phyloP scores from a whole-genome alignment of 2,329 filamentous ascomycete genomes.

The Nakataea oryzae region DNA sequence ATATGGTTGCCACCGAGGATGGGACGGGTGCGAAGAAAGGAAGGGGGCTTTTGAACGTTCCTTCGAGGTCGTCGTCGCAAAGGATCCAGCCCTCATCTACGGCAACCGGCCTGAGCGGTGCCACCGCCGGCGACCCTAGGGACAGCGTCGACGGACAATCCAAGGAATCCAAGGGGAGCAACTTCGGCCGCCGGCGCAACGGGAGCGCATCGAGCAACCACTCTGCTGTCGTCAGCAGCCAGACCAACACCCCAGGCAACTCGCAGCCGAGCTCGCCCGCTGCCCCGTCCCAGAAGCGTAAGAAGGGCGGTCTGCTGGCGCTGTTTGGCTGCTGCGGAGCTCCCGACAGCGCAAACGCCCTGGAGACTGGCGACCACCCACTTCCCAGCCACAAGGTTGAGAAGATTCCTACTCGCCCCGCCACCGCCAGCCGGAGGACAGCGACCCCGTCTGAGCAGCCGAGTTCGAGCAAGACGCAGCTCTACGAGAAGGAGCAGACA shows the following conservation, averaged over 20 bases:
- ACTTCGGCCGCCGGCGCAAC: slow-evolving; percentile 52
- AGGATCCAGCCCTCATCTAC: slow-evolving; percentile 49
- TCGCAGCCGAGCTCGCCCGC: slow-evolving; percentile 42
- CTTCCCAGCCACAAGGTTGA: slow-evolving; percentile 45
- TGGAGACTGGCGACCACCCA: slow-evolving; percentile 43
- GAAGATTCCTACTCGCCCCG: slow-evolving; percentile 42
- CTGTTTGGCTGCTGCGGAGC: slow-evolving; percentile 59
- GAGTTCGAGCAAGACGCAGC: slow-evolving; percentile 25
- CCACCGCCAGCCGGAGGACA: slow-evolving; percentile 43
- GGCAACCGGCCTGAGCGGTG: slow-evolving; percentile 49
- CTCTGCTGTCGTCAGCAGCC: slow-evolving; percentile 42
- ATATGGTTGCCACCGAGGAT: slow-evolving; percentile 29
- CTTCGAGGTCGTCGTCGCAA: slow-evolving; percentile 52
- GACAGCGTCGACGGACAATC: slow-evolving; percentile 55
- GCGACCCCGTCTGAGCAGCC: slow-evolving; percentile 41
- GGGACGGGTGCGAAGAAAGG: slow-evolving; percentile 34
- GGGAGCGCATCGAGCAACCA: slow-evolving; percentile 58
- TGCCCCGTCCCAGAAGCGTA: slow-evolving; percentile 39
- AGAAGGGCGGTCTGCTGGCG: slow-evolving; percentile 43
- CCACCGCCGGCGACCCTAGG: slow-evolving; percentile 45
- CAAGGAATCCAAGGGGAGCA: slow-evolving; percentile 55
- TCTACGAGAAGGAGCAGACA: slow-evolving; percentile 37
- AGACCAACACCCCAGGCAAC: slow-evolving; percentile 34
- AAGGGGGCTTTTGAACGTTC: slow-evolving; percentile 43
- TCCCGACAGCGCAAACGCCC: slow-evolving; percentile 45